Evolutionary conservation across 805 yeast species (phyloP), one percentile per base, ranked within the genome.

Genomic region (Hanseniaspora meyeri): DNA sequence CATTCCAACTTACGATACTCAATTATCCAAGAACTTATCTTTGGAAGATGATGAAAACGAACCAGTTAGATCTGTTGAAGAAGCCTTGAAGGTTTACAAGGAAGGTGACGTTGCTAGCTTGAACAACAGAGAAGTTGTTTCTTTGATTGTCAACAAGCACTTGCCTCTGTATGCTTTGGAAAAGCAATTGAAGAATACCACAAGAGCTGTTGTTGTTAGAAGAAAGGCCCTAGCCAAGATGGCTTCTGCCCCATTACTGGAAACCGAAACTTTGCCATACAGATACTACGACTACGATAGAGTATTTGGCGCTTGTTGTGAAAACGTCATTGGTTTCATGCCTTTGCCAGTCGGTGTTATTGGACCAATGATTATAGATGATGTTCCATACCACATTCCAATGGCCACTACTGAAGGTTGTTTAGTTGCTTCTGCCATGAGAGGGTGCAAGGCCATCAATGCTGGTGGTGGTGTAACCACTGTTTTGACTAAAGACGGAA

Each of bases 381-480:
- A 91, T 52, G 81, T 77, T 61, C 82, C 95, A 49, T 85, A 78
- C 68, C 95, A 89, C 70, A 83, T 93, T 62, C 99, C 99, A 42
- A 88, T 93, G 95, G 99, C 99, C 31, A 93, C 99, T 17, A 93
- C 98, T 38, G 99, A 93, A 74, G 99, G 99, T 54, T 95, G 97
- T 72, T 77, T 93, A 58, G 97, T 93, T 62, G 99, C 99, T 4
- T 89, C 97, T 19, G 85, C 98, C 14, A 91, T 88, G 95, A 85
- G 99, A 72, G 99, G 99, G 62, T 93, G 97, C 75, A 93, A 93
- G 68, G 97, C 97, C 31, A 85, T 93, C 62, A 93, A 93, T 68
- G 82, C 91, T 7, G 98, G 98, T 59, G 97, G 97, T 52, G 99
- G 99, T 70, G 95, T 86, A 32, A 74, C 79, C 51, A 87, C 98